Evolutionary conservation across 495 filamentous ascomycete genomes (phyloP), one percentile per base, ranked within the genome.

Genomic region (Penicillium taxi): DNA sequence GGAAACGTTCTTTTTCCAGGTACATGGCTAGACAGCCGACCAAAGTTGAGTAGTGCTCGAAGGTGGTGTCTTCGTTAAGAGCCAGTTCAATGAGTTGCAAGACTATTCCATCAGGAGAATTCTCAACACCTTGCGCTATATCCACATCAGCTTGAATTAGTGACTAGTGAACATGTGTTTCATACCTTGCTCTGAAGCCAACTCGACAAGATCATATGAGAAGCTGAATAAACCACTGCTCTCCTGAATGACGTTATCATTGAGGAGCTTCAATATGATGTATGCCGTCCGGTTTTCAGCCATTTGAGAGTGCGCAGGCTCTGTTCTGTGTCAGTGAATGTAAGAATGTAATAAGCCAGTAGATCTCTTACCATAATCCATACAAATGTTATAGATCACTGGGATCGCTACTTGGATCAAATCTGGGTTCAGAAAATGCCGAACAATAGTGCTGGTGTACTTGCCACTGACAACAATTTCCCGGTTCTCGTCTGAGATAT

Each of bases 321-420:
- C 69, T 71, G 19, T 4, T 7, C n/a, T 45, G 49, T 48, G 58
- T 53, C 19, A 46, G 38, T 6, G 12, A 13, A 12, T 25, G n/a
- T 25, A 9, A 15, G 13, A 14, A 14, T 35, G 1, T 15, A 15
- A 32, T 5, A 18, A 11, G 14, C 14, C 5, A 26, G n/a, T 19
- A 6, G 16, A n/a, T 5, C 15, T 26, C 39, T 35, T 61, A 88
- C 84, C 78, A 54, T 75, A 85, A 47, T 87, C 84, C 38, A 84
- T 67, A 47, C 78, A 78, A 37, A 86, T 71, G 43, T 91, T 91
- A 53, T 73, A 80, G 13, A 87, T 56, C 27, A 86, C 82, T 35
- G 78, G 74, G 32, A 84, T 67, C 11, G 73, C 73, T 26, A 86
- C 69, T 19, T 70, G 55, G 8, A 78, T 42, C 5, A 73, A 54